These are phyloP conservation scores for Neurospora sp. DNA, from an alignment of 495 filamentous ascomycete species.

Conservation along the genomic window DNA sequence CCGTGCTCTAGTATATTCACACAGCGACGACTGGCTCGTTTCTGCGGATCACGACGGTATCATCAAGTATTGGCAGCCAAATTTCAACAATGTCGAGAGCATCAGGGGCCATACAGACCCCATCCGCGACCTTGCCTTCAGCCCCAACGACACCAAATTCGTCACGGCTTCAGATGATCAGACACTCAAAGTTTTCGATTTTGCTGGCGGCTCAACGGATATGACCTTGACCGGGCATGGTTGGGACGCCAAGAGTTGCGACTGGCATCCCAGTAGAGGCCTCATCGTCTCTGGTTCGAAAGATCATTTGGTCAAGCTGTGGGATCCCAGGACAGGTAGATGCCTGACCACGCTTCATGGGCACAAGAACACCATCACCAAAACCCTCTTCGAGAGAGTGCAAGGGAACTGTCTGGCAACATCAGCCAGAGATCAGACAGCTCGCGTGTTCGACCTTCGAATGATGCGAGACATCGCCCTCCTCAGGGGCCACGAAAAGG, in stretches of 20 bases:
- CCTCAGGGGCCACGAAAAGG: slow-evolving; percentile 86
- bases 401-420: slow-evolving; percentile 80
- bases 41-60: slow-evolving; percentile 92
- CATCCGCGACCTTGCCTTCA: slow-evolving; percentile 85
- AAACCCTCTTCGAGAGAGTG: slow-evolving; percentile 74
- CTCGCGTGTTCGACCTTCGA: slow-evolving; percentile 84
- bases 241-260: slow-evolving; percentile 92
- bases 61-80: slow-evolving; percentile 98
- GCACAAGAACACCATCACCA: slow-evolving; percentile 94
- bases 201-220: slow-evolving; percentile 74
- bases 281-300: slow-evolving; percentile 93
- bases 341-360: slow-evolving; percentile 90
- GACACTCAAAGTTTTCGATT: slow-evolving; percentile 90
- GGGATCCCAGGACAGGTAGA: slow-evolving; percentile 84
- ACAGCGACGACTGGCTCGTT: slow-evolving; percentile 92
- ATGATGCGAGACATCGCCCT: slow-evolving; percentile 98
- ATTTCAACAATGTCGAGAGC: slow-evolving; percentile 96
- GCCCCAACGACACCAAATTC: slow-evolving; percentile 88
- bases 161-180: slow-evolving; percentile 92
- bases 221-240: slow-evolving; percentile 76
- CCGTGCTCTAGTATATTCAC: slow-evolving; percentile 76
- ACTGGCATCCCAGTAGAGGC: slow-evolving; percentile 96
- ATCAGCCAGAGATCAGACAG: slow-evolving; percentile 83
- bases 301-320: slow-evolving; percentile 93
- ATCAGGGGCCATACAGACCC: slow-evolving; percentile 86